Conservation (phyloP, 2,329 filamentous ascomycete species). For the Ophiostoma australiae region DNA sequence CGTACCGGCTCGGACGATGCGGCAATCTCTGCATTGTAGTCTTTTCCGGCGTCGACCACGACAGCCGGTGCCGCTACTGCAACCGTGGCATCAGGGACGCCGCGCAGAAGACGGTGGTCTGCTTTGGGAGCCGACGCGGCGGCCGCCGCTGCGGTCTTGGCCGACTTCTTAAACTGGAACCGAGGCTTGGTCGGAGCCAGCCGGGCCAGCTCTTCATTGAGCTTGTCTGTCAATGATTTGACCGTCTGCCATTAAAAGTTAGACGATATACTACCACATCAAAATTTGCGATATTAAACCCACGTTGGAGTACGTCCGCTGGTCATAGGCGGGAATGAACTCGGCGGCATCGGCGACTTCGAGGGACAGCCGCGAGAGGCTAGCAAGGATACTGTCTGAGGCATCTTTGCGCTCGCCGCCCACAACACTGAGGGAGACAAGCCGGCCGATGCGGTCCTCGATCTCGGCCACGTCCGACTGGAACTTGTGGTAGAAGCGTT, state of each 20-base stretch:
- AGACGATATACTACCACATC: not conserved
- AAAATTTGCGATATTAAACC: slow-evolving; percentile 24
- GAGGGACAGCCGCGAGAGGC: slow-evolving; percentile 74
- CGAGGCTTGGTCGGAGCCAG: slow-evolving; percentile 66
- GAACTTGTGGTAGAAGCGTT: slow-evolving; percentile 81
- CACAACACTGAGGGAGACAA: slow-evolving; percentile 57
- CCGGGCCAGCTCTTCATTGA: slow-evolving; percentile 63
- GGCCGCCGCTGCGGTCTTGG: slow-evolving; percentile 28
- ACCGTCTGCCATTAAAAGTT: slow-evolving; percentile 53
- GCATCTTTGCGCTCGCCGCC: slow-evolving; percentile 75
- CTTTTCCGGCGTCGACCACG: slow-evolving; percentile 32
- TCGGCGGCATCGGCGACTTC: slow-evolving; percentile 79
- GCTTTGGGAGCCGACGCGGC: slow-evolving; percentile 37
- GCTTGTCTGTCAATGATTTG: slow-evolving; percentile 72
- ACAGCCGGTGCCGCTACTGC: not conserved
- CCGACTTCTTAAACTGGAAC: slow-evolving; percentile 66
- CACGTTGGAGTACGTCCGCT: slow-evolving; percentile 77
- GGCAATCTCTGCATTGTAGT: slow-evolving; percentile 57
- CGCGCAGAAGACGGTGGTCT: slow-evolving; percentile 40
- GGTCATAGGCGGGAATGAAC: slow-evolving; percentile 83
- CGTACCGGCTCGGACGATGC: slow-evolving; percentile 41
- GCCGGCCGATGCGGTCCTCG: slow-evolving; percentile 66
- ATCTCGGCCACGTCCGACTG: slow-evolving; percentile 69
- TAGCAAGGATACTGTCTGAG: slow-evolving; percentile 71
- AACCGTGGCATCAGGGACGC: slow-evolving; percentile 14